phyloP scores from a whole-genome alignment of 352 stramenopile species.

The Ophiocytium majus region DNA sequence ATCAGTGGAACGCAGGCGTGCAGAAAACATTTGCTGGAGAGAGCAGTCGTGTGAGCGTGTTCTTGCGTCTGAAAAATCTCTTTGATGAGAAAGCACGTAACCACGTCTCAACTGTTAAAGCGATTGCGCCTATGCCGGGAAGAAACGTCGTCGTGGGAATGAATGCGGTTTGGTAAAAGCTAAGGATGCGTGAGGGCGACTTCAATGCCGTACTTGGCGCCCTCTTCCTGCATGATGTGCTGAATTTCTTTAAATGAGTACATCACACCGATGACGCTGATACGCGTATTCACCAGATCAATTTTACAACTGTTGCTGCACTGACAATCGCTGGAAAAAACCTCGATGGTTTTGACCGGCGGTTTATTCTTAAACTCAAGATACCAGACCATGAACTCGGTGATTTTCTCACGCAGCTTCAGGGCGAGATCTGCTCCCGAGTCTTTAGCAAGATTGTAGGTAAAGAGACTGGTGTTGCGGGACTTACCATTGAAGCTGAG shows the following conservation, averaged over 20 bases:
- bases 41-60: not conserved
- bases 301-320: conserved; percentile 5
- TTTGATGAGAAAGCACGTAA: not conserved
- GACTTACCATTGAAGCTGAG: conserved; percentile 5
- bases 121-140: not conserved
- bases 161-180: not conserved
- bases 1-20: not conserved
- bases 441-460: conserved; percentile 4
- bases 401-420: conserved; percentile 10
- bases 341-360: not conserved
- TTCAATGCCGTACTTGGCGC: conserved; percentile 4
- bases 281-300: not conserved
- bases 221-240: not conserved
- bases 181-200: not conserved
- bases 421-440: not conserved
- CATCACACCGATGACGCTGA: not conserved
- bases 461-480: not conserved
- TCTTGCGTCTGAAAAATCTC: not conserved
- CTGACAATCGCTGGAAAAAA: not conserved
- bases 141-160: not conserved
- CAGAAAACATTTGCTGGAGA: not conserved
- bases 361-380: not conserved
- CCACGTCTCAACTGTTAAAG: not conserved
- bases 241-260: not conserved
- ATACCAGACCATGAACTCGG: not conserved